Evolutionary conservation across 164 flowering plant species (phyloP), one percentile per base, ranked within the genome.

Genomic region (Litsea cubeba): DNA sequence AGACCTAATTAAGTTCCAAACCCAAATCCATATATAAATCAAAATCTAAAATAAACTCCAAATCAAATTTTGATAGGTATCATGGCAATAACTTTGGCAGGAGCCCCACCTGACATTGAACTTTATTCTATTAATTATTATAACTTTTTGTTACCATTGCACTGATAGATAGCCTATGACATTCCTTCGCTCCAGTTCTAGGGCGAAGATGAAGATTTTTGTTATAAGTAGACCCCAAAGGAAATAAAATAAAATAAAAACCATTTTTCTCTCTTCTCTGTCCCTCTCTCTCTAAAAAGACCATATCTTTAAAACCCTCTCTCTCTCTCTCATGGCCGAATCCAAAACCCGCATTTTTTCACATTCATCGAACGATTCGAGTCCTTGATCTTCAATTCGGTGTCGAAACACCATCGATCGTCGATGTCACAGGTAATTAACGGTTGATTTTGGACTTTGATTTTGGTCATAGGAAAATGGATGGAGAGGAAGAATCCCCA

Each of bases 401-500:
- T 1, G 20, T 35, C 8, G 12, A 25, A 65, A 2, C 68, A 8
- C 12, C 30, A 4, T 30, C 40, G 28, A 65, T 65, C 68, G 68
- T 65, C 26, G 68, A 65, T 65, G 68, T 23, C 7, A 35, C 18
- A 7, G 20, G 11, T 28, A 18, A 25, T 26, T 65, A 18, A 15
- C 18, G 68, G 28, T 35, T 65, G 68, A 26, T 65, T 65, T 28
- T 17, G 68, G 35, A 30, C 20, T 18, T 3, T 65, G 40, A 28
- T 25, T 65, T 28, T 24, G 26, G 32, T 20, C 20, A 35, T 18
- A 65, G 28, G 28, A 25, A 35, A 65, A 65, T 35, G 68, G 17
- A 35, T 28, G 28, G 68, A 65, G 68, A 12, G 23, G 68, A 25
- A 65, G 40, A 28, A 32, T 68, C 76, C 80, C 87, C 76, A n/a